A percentile compares a stretch with the other conserved stretches of the same genome.
Conservation (phyloP, 768 basidiomycete species). For the Tulasnella calospora region DNA sequence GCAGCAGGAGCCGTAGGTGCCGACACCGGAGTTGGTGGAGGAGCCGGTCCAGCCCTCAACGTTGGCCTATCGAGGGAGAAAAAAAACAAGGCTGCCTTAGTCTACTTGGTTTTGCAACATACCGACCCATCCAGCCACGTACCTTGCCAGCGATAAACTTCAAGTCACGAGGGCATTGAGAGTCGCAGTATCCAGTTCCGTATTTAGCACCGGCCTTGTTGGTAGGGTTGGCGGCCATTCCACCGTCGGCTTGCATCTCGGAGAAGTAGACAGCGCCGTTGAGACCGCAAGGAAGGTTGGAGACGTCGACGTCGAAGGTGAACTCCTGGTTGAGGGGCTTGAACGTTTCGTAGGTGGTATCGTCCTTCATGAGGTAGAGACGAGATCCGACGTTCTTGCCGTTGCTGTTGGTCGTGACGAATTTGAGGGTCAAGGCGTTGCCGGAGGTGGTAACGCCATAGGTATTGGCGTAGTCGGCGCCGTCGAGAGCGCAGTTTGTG, state of each 20-base stretch:
- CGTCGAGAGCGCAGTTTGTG: slow-evolving; percentile 38
- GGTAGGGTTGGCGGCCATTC: slow-evolving; percentile 43
- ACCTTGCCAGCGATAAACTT: slow-evolving; percentile 58
- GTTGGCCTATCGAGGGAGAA: slow-evolving; percentile 42
- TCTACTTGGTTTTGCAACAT: background rate
- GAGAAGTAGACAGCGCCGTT: slow-evolving; percentile 60
- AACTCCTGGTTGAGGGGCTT: slow-evolving; percentile 54
- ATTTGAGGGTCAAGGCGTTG: slow-evolving; percentile 27
- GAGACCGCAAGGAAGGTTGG: slow-evolving; percentile 53
- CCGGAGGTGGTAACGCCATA: slow-evolving; percentile 28
- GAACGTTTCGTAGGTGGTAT: slow-evolving; percentile 47
- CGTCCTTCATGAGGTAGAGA: slow-evolving; percentile 47
- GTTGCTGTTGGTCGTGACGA: slow-evolving; percentile 20
- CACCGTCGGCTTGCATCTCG: slow-evolving; percentile 58
- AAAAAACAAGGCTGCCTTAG: background rate
- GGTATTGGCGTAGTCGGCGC: slow-evolving; percentile 29
- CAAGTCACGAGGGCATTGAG: slow-evolving; percentile 55
- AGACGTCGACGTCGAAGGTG: slow-evolving; percentile 58
- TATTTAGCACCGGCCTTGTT: slow-evolving; percentile 57
- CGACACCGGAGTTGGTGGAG: slow-evolving; percentile 44
- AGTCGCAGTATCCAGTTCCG: slow-evolving; percentile 64
- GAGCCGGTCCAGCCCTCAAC: slow-evolving; percentile 42
- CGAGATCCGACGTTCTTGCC: slow-evolving; percentile 25
- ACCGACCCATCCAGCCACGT: slow-evolving; percentile 27
- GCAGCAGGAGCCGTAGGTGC: slow-evolving; percentile 50